phyloP scores from a whole-genome alignment of 1,139 yeast genomes.

The Pichiaceae sp. region DNA sequence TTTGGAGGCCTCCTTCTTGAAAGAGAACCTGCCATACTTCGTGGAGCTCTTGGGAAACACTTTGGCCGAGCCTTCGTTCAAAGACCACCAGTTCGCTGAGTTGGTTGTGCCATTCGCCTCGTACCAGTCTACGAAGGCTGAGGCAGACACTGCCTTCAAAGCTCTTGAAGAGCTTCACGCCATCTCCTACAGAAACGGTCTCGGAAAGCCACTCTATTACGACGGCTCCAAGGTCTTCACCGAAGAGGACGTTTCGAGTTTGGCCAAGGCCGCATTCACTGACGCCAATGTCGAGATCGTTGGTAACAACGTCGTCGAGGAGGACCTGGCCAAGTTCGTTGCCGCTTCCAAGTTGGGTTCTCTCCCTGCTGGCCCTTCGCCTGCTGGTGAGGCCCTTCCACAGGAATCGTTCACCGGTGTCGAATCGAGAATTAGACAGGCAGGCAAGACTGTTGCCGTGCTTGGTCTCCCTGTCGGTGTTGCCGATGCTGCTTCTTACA shows the following conservation, averaged over 20 bases:
- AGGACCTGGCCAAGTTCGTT: constrained; percentile 63
- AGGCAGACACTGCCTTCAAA: constrained; percentile 41
- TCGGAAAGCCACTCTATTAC: constrained; percentile 77
- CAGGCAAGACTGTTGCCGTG: constrained; percentile 64
- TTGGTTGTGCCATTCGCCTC: constrained; percentile 72
- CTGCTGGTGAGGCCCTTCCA: constrained; percentile 29
- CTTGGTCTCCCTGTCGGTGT: constrained; percentile 74
- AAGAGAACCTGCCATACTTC: constrained; percentile 84
- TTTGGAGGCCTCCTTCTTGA: constrained; percentile 73
- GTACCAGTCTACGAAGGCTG: constrained; percentile 45
- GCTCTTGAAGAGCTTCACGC: constrained; percentile 79
- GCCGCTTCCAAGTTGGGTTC: constrained; percentile 57
- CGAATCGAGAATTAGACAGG: constrained; percentile 64
- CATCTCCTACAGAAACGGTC: constrained; percentile 78
- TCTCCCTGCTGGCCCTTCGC: constrained; percentile 51
- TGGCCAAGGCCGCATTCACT: constrained; percentile 63
- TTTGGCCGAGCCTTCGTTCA: constrained; percentile 63
- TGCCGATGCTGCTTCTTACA: constrained; percentile 58
- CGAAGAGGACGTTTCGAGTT: constrained; percentile 57
- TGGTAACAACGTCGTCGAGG: constrained; percentile 68
- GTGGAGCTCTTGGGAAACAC: constrained; percentile 82
- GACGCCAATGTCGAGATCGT: constrained; percentile 62
- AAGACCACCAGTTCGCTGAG: constrained; percentile 77
- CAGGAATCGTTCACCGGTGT: constrained; percentile 48
- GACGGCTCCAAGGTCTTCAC: constrained; percentile 45